Evolutionary conservation across 352 stramenopile species (phyloP).

Genomic region (Phytophthora pseudosyringae): DNA sequence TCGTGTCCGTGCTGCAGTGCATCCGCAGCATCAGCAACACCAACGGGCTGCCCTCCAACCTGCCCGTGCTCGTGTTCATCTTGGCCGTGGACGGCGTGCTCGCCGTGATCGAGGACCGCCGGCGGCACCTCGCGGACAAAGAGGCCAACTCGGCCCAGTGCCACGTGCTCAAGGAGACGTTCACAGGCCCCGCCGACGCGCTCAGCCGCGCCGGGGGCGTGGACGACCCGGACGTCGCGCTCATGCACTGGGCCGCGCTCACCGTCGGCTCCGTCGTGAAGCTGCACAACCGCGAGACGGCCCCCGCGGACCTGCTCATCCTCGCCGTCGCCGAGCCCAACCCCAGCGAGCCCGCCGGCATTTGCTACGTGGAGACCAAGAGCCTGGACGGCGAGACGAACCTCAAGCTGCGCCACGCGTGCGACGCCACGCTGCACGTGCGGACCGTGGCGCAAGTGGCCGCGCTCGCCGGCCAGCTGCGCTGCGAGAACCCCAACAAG

Average conservation of each 20-base stretch:
- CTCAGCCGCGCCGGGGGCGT: conserved; percentile 28
- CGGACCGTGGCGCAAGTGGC: conserved; percentile 44
- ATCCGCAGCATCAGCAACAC: conserved; percentile 89
- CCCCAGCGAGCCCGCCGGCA: conserved; percentile 61
- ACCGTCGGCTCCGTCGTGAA: conserved; percentile 87
- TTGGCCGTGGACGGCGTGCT: conserved; percentile 89
- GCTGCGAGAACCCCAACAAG: conserved; percentile 82
- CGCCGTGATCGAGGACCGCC: conserved; percentile 85
- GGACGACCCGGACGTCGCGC: conserved; percentile 55
- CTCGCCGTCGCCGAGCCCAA: conserved; percentile 78
- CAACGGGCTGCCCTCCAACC: conserved; percentile 73
- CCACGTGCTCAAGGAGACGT: conserved; percentile 60
- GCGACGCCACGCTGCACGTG: conserved; percentile 60
- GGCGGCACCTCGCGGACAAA: conserved; percentile 79
- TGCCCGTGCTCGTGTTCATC: conserved; percentile 90
- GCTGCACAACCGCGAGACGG: conserved; percentile 77
- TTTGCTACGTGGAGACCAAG: conserved; percentile 91
- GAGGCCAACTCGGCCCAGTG: conserved; percentile 82
- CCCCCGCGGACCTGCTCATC: conserved; percentile 87
- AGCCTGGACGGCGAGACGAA: conserved; percentile 92
- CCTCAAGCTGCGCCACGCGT: conserved; percentile 85
- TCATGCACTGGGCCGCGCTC: conserved; percentile 77
- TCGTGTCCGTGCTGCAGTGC: conserved; percentile 87
- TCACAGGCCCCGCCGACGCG: conserved; percentile 40
- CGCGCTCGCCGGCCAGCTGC: conserved; percentile 55